phyloP scores from a whole-genome alignment of 768 basidiomycete genomes.

The Mycena vulgaris region DNA sequence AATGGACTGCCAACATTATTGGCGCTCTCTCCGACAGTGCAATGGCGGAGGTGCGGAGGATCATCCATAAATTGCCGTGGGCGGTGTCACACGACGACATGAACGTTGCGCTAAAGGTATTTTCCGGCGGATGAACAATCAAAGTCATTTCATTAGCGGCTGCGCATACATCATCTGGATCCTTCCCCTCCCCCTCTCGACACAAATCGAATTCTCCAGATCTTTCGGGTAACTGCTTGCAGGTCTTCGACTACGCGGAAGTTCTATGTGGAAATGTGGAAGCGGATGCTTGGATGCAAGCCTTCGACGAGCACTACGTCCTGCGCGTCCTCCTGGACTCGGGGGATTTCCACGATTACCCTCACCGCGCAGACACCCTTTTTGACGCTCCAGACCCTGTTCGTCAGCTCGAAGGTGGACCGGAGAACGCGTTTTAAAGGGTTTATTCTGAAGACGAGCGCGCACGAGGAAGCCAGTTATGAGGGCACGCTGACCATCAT shows the following conservation, averaged over 20 bases:
- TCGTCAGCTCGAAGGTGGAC: constrained; percentile 33
- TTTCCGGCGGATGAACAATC: constrained; percentile 42
- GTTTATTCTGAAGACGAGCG: constrained; percentile 37
- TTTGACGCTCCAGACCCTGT: constrained; percentile 25
- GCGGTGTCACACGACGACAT: constrained; percentile 40
- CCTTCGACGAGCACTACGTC: too few relatives aligned
- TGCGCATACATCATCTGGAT: constrained; percentile 41
- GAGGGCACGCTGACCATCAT: not conserved
- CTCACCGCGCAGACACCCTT: not conserved
- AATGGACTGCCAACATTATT: constrained; percentile 17
- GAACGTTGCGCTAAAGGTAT: constrained; percentile 41
- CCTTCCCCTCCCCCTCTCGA: constrained; percentile 27
- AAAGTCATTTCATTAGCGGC: constrained; percentile 43
- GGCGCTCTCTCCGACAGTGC: constrained; percentile 20
- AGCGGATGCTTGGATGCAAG: not conserved
- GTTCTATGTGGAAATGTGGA: not conserved
- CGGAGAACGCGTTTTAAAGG: constrained; percentile 12
- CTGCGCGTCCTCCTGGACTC: too few relatives aligned
- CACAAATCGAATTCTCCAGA: constrained; percentile 24
- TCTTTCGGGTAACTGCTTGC: constrained; percentile 1
- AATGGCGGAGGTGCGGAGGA: constrained; percentile 19
- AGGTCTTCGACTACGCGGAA: not conserved
- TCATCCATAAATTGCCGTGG: constrained; percentile 35
- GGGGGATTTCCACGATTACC: too few relatives aligned
- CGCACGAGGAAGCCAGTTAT: constrained; percentile 43